A percentile compares a stretch with the other conserved stretches of the same genome.
Evolutionary conservation across 1,284 basidiomycete species (phyloP).

Genomic region (Cerioporus squamosus): DNA sequence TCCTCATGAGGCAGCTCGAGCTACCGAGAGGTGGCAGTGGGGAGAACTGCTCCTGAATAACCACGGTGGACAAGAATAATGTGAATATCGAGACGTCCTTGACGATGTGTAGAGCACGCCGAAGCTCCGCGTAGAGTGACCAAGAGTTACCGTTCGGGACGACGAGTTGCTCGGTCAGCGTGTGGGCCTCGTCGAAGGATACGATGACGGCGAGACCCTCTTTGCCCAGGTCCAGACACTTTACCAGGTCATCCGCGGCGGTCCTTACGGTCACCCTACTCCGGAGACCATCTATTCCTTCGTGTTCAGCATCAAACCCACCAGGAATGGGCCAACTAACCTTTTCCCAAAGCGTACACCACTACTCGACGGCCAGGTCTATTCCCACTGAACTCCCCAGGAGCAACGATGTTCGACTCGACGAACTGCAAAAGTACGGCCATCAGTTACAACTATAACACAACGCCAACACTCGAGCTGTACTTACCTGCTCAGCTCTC

Average conservation of each 20-base stretch:
- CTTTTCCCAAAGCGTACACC: no score
- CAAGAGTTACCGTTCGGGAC: not conserved
- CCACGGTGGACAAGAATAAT: slow-evolving; percentile 9
- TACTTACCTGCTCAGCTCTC: not conserved
- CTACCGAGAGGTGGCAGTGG: not conserved
- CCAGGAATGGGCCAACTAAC: no score
- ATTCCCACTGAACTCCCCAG: no score
- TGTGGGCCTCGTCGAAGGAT: slow-evolving; percentile 7
- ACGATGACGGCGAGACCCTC: not conserved
- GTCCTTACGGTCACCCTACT: not conserved
- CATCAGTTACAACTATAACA: not conserved
- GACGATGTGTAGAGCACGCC: slow-evolving; percentile 5
- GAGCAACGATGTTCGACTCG: not conserved
- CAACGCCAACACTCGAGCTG: not conserved
- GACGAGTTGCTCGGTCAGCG: not conserved
- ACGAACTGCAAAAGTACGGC: no score
- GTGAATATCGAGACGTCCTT: not conserved
- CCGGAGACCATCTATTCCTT: no score
- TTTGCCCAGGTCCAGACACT: not conserved
- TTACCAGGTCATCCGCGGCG: not conserved
- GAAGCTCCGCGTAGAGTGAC: not conserved
- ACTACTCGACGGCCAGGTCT: no score
- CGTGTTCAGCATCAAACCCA: no score
- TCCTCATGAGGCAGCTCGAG: not conserved
- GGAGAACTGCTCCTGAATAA: slow-evolving; percentile 7